These are phyloP conservation scores for Fusarium oxysporum DNA, from an alignment of 2,329 filamentous ascomycete species.

Conservation along the genomic window DNA sequence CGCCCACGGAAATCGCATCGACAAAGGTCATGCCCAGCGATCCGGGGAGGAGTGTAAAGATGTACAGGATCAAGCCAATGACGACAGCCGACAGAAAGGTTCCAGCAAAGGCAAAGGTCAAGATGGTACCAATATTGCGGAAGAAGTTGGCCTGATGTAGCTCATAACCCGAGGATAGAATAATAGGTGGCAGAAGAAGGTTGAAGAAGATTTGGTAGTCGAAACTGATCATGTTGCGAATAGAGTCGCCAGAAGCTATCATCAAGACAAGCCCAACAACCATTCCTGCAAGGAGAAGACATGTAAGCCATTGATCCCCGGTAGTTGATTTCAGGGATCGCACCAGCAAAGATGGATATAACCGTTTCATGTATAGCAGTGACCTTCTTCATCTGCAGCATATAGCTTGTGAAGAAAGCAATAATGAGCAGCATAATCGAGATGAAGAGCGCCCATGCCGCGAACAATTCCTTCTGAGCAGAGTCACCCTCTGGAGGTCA, in stretches of 20 bases:
- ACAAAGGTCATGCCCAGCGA: constrained; percentile 89
- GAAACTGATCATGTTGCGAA: constrained; percentile 93
- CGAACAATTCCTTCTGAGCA: constrained; percentile 91
- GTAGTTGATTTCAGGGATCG: not conserved
- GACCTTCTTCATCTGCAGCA: constrained; percentile 95
- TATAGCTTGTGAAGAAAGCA: constrained; percentile 96
- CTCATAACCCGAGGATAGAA: constrained; percentile 96
- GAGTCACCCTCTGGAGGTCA: constrained; percentile 74
- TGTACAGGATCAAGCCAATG: constrained; percentile 85
- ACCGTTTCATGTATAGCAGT: constrained; percentile 98
- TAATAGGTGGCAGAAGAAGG: constrained; percentile 96
- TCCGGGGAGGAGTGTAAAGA: constrained; percentile 89
- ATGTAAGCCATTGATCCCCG: constrained; percentile 40
- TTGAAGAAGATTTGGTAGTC: constrained; percentile 99
- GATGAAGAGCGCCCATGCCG: constrained; percentile 98
- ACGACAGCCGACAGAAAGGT: constrained; percentile 98
- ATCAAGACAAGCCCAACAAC: constrained; percentile 90
- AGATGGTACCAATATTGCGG: constrained; percentile 94
- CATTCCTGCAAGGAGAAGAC: constrained; percentile 75
- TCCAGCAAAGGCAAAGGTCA: constrained; percentile 97
- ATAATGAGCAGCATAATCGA: constrained; percentile 93
- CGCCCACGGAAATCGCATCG: constrained; percentile 95
- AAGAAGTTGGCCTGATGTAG: constrained; percentile 99
- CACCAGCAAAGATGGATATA: constrained; percentile 96
- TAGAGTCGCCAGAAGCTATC: constrained; percentile 81